Percentiles rank a stretch among this genome's conserved stretches.
Conservation (phyloP, 1,284 basidiomycete genomes). For the Ganoderma multipileum region DNA sequence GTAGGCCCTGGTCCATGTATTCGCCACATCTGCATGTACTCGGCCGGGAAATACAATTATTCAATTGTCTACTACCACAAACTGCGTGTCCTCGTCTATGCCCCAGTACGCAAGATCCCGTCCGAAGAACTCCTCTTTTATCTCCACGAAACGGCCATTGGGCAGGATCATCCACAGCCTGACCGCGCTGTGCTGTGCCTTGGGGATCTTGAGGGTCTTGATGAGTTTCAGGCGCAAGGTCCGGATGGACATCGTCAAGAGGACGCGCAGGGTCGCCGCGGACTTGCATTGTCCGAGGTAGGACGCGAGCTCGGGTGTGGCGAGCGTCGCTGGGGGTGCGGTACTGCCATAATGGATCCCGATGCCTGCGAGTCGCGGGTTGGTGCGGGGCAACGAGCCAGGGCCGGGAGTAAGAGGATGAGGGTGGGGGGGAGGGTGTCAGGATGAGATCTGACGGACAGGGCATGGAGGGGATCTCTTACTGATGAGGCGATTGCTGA, state of each 20-base stretch:
- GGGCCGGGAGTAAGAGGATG: conserved; percentile 24
- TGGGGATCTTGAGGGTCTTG: conserved; percentile 42
- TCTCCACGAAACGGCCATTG: conserved; percentile 50
- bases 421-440: background rate
- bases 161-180: conserved; percentile 63
- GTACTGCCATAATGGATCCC: conserved; percentile 20
- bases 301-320: conserved; percentile 8
- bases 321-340: conserved; percentile 32
- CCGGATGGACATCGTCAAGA: conserved; percentile 71
- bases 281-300: conserved; percentile 15
- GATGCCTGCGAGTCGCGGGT: conserved; percentile 29
- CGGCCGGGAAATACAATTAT: conserved; percentile 3
- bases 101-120: conserved; percentile 75
- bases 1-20: conserved; percentile 11
- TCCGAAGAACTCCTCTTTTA: conserved; percentile 53
- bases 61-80: conserved; percentile 17
- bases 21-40: background rate
- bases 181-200: conserved; percentile 40
- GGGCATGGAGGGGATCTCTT: conserved; percentile 16
- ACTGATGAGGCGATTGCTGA: conserved; percentile 71
- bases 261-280: conserved; percentile 50
- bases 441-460: conserved; percentile 12
- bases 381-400: background rate
- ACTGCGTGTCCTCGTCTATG: conserved; percentile 55
- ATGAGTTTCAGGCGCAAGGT: conserved; percentile 50